These are phyloP conservation scores for Coemansia reversa DNA, from an alignment of 192 early-diverging fungal species.

Conservation along the genomic window DNA sequence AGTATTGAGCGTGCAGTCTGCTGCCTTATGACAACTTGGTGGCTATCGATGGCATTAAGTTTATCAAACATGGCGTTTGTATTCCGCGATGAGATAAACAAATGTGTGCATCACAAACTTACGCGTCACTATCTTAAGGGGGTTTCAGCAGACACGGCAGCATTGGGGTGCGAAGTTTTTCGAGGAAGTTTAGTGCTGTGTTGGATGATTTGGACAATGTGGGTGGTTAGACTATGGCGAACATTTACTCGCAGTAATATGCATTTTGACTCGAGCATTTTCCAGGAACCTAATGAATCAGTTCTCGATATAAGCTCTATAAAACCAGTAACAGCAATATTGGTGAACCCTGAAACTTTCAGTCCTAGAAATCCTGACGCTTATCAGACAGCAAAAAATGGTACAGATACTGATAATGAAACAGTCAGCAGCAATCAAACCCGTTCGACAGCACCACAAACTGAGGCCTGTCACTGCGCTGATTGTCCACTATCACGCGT, in stretches of 20 bases:
- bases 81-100: conserved; percentile 40
- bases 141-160: conserved; percentile 1
- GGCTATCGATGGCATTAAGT: conserved; percentile 34
- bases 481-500: conserved; percentile 12
- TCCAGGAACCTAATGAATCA: conserved; percentile 27
- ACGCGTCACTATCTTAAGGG: neutral
- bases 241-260: conserved; percentile 29
- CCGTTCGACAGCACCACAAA: neutral
- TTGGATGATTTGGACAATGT: conserved; percentile 41
- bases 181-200: conserved; percentile 37
- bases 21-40: conserved; percentile 45
- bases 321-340: neutral
- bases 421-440: neutral
- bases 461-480: conserved; percentile 9
- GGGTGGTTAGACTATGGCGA: conserved; percentile 40
- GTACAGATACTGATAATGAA: conserved; percentile 1
- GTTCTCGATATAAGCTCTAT: conserved; percentile 19
- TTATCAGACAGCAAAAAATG: neutral
- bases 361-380: conserved; percentile 21
- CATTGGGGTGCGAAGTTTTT: conserved; percentile 34
- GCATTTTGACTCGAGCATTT: conserved; percentile 48
- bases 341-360: conserved; percentile 32
- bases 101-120: conserved; percentile 17
- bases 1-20: conserved; percentile 21
- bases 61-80: conserved; percentile 44